Conservation (phyloP, 352 stramenopile genomes). For the Phytopythium vexans region DNA sequence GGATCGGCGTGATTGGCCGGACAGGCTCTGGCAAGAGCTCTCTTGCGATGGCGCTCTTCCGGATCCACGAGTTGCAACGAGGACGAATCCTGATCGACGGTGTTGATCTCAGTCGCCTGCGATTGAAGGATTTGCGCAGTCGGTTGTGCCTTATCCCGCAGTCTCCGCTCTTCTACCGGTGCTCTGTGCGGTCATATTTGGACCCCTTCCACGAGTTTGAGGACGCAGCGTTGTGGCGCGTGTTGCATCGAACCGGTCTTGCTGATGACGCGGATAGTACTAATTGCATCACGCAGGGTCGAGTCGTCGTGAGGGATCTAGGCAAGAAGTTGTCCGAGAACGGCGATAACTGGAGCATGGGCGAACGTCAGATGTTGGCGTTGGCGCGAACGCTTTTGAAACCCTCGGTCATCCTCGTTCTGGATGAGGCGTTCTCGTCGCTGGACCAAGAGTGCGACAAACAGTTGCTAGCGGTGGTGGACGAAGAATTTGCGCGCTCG, state of each 20-base stretch:
- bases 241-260: slow-evolving; percentile 35
- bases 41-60: slow-evolving; percentile 53
- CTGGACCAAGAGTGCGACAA: slow-evolving; percentile 58
- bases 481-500: slow-evolving; percentile 83
- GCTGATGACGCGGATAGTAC: slow-evolving; percentile 9
- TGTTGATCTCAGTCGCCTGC: slow-evolving; percentile 60
- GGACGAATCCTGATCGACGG: slow-evolving; percentile 89
- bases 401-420: slow-evolving; percentile 88
- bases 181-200: slow-evolving; percentile 90
- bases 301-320: slow-evolving; percentile 13
- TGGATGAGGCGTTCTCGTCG: slow-evolving; percentile 72
- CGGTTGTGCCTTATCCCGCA: slow-evolving; percentile 76
- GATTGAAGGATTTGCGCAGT: slow-evolving; percentile 33
- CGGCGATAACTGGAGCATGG: slow-evolving; percentile 94
- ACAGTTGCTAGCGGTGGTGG: slow-evolving; percentile 38
- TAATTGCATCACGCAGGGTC: slow-evolving; percentile 17
- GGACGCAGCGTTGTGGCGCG: slow-evolving; percentile 51
- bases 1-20: slow-evolving; percentile 54
- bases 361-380: slow-evolving; percentile 95
- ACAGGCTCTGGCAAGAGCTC: slow-evolving; percentile 62
- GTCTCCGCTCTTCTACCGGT: slow-evolving; percentile 93
- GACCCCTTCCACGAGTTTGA: slow-evolving; percentile 85
- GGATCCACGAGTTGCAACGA: slow-evolving; percentile 26
- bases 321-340: slow-evolving; percentile 68
- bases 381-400: slow-evolving; percentile 88